Evolutionary conservation across 108 stramenopile species (phyloP), one percentile per base, ranked within the genome.

Genomic region (Skeletonema grethae): DNA sequence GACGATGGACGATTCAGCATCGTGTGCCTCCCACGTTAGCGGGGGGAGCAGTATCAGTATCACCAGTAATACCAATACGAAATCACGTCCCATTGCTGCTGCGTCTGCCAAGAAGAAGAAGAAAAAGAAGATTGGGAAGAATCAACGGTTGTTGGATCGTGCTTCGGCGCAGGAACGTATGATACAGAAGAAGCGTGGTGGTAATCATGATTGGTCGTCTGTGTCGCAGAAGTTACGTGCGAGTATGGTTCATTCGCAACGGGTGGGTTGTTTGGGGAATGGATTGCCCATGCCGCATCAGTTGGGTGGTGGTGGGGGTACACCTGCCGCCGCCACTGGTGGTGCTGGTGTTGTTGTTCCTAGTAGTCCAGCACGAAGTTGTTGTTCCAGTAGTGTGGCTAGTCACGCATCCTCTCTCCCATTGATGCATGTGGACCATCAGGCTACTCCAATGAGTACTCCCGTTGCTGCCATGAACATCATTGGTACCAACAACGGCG

Each of bases 141-240:
- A 43, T 32, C 58, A 66, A 31, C 48, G 70, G 4, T 46, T 72
- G 43, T 61, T 79, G 61, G 78, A 79, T 29, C 34, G 78, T 43
- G 78, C 78, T 7, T 60, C 53, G 8, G 78, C 78, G 3, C 78
- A 79, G 22, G 78, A 79, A 58, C 65, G 71, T 13, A 70, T 66
- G 65, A 55, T 70, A 11, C 69, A 61, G 22, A 70, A 66, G 13
- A 53, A 65, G 18, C 60, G 25, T 50, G 76, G 70, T 30, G 69
- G 63, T n/a, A n/a, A n/a, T n/a, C n/a, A n/a, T n/a, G n/a, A n/a
- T n/a, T n/a, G n/a, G n/a, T n/a, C n/a, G n/a, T n/a, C n/a, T n/a
- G n/a, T n/a, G 41, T 70, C 64, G 34, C 57, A 41, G 22, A 79
- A 72, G 36, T 53, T 53, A 29, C 64, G 71, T 28, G 67, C 71